Percentiles rank a stretch among this genome's conserved stretches.
Evolutionary conservation across 139 green algal genomes (phyloP).

Genomic region (Ettlia oleoabundans): DNA sequence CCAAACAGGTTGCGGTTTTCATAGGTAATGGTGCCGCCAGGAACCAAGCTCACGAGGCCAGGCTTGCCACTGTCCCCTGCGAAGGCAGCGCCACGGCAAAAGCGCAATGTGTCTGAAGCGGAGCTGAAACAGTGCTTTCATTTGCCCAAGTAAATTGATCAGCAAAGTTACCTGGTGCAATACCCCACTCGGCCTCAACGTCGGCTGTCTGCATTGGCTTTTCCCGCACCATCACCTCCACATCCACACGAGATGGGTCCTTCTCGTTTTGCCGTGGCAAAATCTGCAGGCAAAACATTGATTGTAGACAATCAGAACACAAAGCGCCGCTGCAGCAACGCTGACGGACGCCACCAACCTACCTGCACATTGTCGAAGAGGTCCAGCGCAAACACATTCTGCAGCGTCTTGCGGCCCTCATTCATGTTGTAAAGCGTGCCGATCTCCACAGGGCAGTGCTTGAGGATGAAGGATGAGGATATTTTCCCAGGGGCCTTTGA

Average conservation of each 20-base stretch:
- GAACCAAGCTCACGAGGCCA: conserved; percentile 54
- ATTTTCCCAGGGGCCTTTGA: conserved; percentile 47
- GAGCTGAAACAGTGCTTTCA: too few species aligned
- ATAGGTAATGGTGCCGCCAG: conserved; percentile 61
- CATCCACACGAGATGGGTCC: conserved; percentile 66
- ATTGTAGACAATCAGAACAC: background rate
- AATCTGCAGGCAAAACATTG: conserved; percentile 38
- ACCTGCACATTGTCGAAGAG: conserved; percentile 88
- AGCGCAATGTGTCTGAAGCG: background rate
- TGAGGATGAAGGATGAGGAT: conserved; percentile 56
- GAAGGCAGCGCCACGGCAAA: background rate
- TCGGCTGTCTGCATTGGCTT: conserved; percentile 64
- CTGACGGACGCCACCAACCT: background rate
- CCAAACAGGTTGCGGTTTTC: conserved; percentile 78
- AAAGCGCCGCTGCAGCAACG: background rate
- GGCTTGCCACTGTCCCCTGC: conserved; percentile 62
- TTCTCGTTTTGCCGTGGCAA: conserved; percentile 63
- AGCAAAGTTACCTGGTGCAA: conserved; percentile 68
- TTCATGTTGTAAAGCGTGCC: conserved; percentile 80
- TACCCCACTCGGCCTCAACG: conserved; percentile 72
- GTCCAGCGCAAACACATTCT: conserved; percentile 78
- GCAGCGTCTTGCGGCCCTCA: conserved; percentile 74
- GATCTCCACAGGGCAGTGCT: conserved; percentile 64
- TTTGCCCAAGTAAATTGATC: too few species aligned
- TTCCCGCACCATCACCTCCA: conserved; percentile 83